Evolutionary conservation across 2,329 filamentous ascomycete genomes (phyloP), one percentile per base, ranked within the genome.

Genomic region (Neonectria ditissima): DNA sequence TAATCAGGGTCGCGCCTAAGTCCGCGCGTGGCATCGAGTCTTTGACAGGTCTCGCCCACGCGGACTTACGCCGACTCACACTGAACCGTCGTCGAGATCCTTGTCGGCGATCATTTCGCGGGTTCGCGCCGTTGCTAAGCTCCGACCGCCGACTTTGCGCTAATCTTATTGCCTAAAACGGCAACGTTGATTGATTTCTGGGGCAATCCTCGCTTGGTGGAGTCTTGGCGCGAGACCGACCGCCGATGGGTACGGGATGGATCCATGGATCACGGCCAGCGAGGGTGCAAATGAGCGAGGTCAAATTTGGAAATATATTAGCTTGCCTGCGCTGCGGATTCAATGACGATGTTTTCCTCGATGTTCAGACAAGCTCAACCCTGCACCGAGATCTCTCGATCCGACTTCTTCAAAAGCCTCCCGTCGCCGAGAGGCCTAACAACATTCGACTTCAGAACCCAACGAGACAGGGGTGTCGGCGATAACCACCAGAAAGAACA

Each of bases 91-190:
- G 5, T 51, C 13, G 16, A n/a, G 34, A 24, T 14, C 50, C 30
- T 22, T 16, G 50, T 53, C 7, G 16, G 41, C 34, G 32, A 37
- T 44, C 39, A 16, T 45, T 45, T 45, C 18, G 41, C 32, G n/a
- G 26, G 41, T 39, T 73, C 71, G 71, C 71, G 71, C 66, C 56
- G 50, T 43, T 37, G 52, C n/a, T 58, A 69, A 70, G 50, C 55
- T 54, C 61, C 51, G 69, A 72, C 55, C 63, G 47, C 71, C 71
- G 71, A 73, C 66, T 34, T 62, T 60, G 30, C 53, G 58, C 57
- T 50, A 52, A 43, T 44, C 37, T 20, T 22, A 37, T 44, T 39
- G 55, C 67, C 67, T 28, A 62, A 69, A 69, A 32, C 47, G 70
- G 70, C 54, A 72, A 41, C 43, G 51, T 20, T 10, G 18, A 37